These are phyloP conservation scores for Sclerotinia spermophila DNA, from an alignment of 2,329 filamentous ascomycete species.

Conservation along the genomic window DNA sequence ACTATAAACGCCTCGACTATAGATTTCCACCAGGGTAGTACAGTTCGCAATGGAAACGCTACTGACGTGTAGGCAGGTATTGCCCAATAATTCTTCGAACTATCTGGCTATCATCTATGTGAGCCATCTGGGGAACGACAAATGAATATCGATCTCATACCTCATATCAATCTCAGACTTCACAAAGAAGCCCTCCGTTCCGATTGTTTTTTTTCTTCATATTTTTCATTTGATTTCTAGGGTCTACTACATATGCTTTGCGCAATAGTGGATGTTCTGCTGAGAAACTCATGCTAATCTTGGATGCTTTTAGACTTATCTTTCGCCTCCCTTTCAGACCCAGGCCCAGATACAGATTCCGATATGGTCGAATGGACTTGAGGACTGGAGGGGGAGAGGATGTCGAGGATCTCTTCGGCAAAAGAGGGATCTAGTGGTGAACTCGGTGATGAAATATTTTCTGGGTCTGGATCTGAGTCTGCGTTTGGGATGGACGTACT, in stretches of 20 bases:
- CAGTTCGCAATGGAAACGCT: neutral
- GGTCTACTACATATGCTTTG: neutral
- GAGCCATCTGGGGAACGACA: neutral
- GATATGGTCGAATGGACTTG: neutral
- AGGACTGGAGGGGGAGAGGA: neutral
- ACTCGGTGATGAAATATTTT: neutral
- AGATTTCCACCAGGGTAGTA: neutral
- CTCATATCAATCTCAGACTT: neutral
- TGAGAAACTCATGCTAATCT: neutral
- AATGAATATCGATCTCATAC: neutral
- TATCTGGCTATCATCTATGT: neutral
- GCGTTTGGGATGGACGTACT: neutral
- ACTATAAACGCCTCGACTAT: neutral
- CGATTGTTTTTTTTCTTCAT: too few species aligned
- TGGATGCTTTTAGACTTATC: neutral
- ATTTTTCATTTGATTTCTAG: neutral
- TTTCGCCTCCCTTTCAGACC: neutral
- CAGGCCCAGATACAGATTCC: neutral
- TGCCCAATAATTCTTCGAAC: neutral
- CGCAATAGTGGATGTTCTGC: neutral
- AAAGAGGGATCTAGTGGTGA: neutral
- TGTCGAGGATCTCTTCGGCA: neutral
- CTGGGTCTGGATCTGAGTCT: neutral
- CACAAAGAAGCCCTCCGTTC: neutral
- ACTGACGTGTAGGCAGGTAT: neutral